Evolutionary conservation across 768 basidiomycete genomes (phyloP).

Genomic region (Collybia sordida): DNA sequence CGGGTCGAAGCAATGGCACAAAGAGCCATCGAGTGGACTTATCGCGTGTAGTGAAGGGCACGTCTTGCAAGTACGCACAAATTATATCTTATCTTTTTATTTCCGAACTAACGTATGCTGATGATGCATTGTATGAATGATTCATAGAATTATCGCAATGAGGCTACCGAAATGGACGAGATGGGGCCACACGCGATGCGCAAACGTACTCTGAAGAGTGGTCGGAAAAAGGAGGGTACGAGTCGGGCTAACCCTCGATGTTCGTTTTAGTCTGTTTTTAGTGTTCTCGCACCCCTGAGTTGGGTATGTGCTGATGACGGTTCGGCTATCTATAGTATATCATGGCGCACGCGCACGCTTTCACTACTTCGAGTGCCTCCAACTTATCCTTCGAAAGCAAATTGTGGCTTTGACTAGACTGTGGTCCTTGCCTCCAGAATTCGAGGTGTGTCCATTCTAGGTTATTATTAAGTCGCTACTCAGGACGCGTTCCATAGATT

Average conservation of each 20-base stretch:
- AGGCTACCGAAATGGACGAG: constrained; percentile 70
- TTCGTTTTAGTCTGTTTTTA: constrained; percentile 18
- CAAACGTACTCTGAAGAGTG: constrained; percentile 65
- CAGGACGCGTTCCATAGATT: constrained; percentile 39
- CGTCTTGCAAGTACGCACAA: constrained; percentile 68
- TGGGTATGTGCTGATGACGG: neutral
- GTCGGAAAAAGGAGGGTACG: constrained; percentile 43
- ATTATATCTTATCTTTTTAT: constrained; percentile 3
- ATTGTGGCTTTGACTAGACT: constrained; percentile 52
- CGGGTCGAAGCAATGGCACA: constrained; percentile 85
- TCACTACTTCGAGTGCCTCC: constrained; percentile 83
- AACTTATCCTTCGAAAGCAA: constrained; percentile 79
- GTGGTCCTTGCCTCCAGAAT: constrained; percentile 78
- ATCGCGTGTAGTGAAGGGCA: constrained; percentile 92
- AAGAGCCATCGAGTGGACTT: constrained; percentile 76
- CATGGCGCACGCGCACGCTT: constrained; percentile 77
- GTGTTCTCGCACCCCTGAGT: neutral
- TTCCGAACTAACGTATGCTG: neutral
- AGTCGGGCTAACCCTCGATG: constrained; percentile 63
- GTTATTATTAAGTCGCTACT: neutral
- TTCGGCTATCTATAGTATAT: constrained; percentile 55
- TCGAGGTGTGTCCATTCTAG: constrained; percentile 53
- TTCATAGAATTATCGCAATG: constrained; percentile 76
- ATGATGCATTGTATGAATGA: neutral
- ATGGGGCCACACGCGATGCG: constrained; percentile 59